Conservation (phyloP, 2,329 filamentous ascomycete species). For the Pseudogymnoascus sp. region DNA sequence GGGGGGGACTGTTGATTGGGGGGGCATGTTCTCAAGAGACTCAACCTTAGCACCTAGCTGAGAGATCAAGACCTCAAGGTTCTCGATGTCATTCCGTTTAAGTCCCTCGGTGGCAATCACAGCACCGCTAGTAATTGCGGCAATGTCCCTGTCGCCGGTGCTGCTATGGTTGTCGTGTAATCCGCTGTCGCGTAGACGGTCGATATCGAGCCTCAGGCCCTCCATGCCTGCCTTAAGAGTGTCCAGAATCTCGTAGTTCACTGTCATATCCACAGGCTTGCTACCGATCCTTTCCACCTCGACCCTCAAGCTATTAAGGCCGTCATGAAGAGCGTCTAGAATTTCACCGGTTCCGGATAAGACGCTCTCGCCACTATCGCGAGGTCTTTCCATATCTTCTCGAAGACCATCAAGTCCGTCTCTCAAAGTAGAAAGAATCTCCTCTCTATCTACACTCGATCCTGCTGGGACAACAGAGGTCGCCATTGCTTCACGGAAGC, state of each 20-base stretch:
- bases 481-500: conserved; percentile 50
- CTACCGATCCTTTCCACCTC: conserved; percentile 72
- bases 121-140: conserved; percentile 43
- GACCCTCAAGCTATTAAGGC: conserved; percentile 66
- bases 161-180: conserved; percentile 23
- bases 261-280: conserved; percentile 73
- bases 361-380: conserved; percentile 25
- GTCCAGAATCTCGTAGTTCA: conserved; percentile 84
- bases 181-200: conserved; percentile 58
- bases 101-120: conserved; percentile 47
- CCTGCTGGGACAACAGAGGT: conserved; percentile 42
- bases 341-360: conserved; percentile 70
- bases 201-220: conserved; percentile 69
- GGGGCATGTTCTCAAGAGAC: conserved; percentile 54
- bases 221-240: conserved; percentile 77
- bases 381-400: conserved; percentile 56
- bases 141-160: conserved; percentile 43
- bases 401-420: conserved; percentile 69
- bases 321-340: conserved; percentile 82
- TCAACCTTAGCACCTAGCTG: conserved; percentile 82
- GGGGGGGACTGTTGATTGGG: conserved; percentile 34
- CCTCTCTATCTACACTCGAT: conserved; percentile 47
- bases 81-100: conserved; percentile 70
- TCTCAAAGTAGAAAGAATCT: conserved; percentile 56
- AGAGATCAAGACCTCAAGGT: conserved; percentile 74